These are phyloP conservation scores for Capsella bursapastoris DNA, from an alignment of 345 rosid species.

Conservation along the genomic window DNA sequence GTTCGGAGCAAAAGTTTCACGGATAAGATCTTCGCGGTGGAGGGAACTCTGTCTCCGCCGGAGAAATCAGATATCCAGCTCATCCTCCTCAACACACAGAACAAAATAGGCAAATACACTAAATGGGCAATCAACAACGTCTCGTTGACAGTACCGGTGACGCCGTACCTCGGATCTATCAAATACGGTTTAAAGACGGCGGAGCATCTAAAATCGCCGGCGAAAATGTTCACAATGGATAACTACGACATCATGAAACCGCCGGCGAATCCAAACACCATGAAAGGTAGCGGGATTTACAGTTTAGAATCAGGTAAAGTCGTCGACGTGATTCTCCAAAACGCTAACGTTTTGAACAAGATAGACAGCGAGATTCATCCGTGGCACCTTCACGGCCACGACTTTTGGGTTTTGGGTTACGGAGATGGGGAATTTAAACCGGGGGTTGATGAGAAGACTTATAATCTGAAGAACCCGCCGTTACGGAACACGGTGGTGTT, in stretches of 20 bases:
- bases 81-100: slow-evolving; percentile 74
- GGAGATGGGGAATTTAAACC: slow-evolving; percentile 65
- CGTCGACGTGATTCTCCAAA: slow-evolving; percentile 78
- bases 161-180: slow-evolving; percentile 77
- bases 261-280: slow-evolving; percentile 57
- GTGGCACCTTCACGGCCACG: slow-evolving; percentile 89
- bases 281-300: slow-evolving; percentile 56
- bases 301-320: slow-evolving; percentile 44
- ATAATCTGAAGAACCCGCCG: slow-evolving; percentile 71
- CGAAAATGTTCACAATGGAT: slow-evolving; percentile 19
- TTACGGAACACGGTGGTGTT: slow-evolving; percentile 63
- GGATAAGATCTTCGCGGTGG: slow-evolving; percentile 44
- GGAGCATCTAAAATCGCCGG: slow-evolving; percentile 50
- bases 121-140: slow-evolving; percentile 82
- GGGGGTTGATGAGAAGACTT: slow-evolving; percentile 44
- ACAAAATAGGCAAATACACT: slow-evolving; percentile 41
- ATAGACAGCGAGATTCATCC: slow-evolving; percentile 71
- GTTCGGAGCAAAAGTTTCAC: slow-evolving; percentile 57
- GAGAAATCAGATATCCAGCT: slow-evolving; percentile 46
- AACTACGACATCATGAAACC: slow-evolving; percentile 59
- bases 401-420: slow-evolving; percentile 82
- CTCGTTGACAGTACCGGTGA: slow-evolving; percentile 59
- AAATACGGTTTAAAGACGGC: slow-evolving; percentile 48
- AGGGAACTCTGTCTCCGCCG: slow-evolving; percentile 55
- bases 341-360: slow-evolving; percentile 53